Conservation (phyloP, 768 basidiomycete species). For the Coprinopsis marcescibilis region DNA sequence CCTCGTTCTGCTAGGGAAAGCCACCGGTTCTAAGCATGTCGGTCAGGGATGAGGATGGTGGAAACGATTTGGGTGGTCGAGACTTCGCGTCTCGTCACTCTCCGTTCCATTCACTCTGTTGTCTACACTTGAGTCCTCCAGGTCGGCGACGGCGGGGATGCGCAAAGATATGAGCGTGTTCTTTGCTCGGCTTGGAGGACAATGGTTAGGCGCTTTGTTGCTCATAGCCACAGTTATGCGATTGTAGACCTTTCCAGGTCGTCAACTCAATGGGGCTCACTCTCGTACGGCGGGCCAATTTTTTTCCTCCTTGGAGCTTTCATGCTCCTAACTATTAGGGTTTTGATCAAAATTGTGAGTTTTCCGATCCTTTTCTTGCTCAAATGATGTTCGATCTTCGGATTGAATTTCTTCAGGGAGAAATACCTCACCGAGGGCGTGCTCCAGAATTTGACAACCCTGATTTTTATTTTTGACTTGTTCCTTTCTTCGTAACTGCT, state of each 20-base stretch:
- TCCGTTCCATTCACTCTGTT: constrained; percentile 57
- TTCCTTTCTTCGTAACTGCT: neutral
- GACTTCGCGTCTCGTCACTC: constrained; percentile 21
- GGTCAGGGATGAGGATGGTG: constrained; percentile 49
- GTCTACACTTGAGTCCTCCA: constrained; percentile 30
- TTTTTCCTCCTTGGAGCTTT: constrained; percentile 51
- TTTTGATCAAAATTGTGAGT: constrained; percentile 12
- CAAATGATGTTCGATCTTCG: constrained; percentile 55
- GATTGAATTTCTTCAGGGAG: constrained; percentile 93
- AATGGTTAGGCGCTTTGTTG: constrained; percentile 48
- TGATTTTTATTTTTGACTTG: constrained; percentile 24
- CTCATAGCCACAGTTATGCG: constrained; percentile 91
- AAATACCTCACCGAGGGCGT: constrained; percentile 57
- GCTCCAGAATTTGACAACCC: constrained; percentile 79
- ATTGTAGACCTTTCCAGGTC: constrained; percentile 49
- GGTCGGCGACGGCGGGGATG: constrained; percentile 38
- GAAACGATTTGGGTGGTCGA: constrained; percentile 33
- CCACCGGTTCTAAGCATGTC: constrained; percentile 69
- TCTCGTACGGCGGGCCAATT: constrained; percentile 62
- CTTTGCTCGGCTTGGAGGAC: constrained; percentile 38
- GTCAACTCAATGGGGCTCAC: constrained; percentile 92
- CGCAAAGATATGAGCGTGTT: constrained; percentile 76
- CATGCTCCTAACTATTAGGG: constrained; percentile 31
- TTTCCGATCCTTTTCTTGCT: constrained; percentile 16
- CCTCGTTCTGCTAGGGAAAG: constrained; percentile 59